These are phyloP conservation scores for Quercus phellos DNA, from an alignment of 331 rosid species.

Conservation along the genomic window DNA sequence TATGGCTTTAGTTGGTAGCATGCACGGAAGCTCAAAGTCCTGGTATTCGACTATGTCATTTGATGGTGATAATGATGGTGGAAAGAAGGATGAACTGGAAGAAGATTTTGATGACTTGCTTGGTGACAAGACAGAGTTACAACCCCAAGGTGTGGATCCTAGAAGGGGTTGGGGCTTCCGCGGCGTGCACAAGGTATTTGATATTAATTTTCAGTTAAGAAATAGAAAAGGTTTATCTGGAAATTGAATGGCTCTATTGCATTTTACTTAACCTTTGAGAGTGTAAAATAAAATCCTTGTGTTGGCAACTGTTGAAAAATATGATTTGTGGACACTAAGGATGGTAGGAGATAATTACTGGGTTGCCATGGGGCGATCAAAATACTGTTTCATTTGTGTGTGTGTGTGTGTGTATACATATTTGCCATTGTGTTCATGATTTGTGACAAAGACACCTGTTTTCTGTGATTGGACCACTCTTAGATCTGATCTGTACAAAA, in stretches of 20 bases:
- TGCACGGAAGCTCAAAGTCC: slow-evolving; percentile 30
- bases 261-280: neutral
- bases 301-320: slow-evolving; percentile 5
- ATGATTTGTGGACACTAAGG: neutral
- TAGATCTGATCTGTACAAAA: neutral
- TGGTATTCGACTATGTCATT: slow-evolving; percentile 43
- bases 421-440: neutral
- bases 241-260: neutral
- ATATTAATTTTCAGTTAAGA: neutral
- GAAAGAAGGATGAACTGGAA: slow-evolving; percentile 19
- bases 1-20: slow-evolving; percentile 31
- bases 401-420: neutral
- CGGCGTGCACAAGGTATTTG: slow-evolving; percentile 90
- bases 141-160: slow-evolving; percentile 85
- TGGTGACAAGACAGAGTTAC: slow-evolving; percentile 34
- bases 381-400: neutral
- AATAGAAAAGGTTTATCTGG: neutral
- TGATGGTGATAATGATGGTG: slow-evolving; percentile 28
- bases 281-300: neutral
- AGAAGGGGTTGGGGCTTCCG: slow-evolving; percentile 86
- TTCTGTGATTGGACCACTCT: slow-evolving; percentile 7
- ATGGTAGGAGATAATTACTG: neutral
- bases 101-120: slow-evolving; percentile 46
- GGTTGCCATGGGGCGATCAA: neutral
- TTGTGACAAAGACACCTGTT: neutral